Evolutionary conservation across 1,284 basidiomycete species (phyloP).

Genomic region (Stygiomarasmius scandens): DNA sequence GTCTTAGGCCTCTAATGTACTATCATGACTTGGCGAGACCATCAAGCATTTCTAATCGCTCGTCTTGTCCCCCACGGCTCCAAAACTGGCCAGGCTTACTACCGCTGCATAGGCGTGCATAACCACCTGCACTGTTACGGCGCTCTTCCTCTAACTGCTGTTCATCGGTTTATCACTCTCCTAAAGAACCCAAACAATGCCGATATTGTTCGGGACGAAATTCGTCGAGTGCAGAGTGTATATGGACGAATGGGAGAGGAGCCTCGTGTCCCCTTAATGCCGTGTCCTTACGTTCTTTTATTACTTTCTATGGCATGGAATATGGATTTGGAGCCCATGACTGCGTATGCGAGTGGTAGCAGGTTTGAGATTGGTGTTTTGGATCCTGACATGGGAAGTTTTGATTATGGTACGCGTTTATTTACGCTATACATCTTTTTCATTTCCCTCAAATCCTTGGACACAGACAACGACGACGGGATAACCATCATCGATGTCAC

Average conservation of each 20-base stretch:
- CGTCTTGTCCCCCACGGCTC: slow-evolving; percentile 21
- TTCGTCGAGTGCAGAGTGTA: slow-evolving; percentile 28
- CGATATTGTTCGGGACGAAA: slow-evolving; percentile 36
- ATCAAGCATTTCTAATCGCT: slow-evolving; percentile 22
- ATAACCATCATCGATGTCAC: slow-evolving; percentile 45
- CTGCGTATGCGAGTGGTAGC: slow-evolving; percentile 15
- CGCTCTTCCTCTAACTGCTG: slow-evolving; percentile 29
- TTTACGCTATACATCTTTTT: too few relatives aligned
- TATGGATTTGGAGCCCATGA: slow-evolving; percentile 21
- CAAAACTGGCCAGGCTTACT: slow-evolving; percentile 21
- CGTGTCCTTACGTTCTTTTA: slow-evolving; percentile 33
- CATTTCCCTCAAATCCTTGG: too few relatives aligned
- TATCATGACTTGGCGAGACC: slow-evolving; percentile 23
- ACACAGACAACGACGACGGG: slow-evolving; percentile 47
- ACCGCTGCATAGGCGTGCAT: slow-evolving; percentile 40
- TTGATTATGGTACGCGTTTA: slow-evolving; percentile 27
- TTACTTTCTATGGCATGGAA: slow-evolving; percentile 27
- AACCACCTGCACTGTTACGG: slow-evolving; percentile 44
- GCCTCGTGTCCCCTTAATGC: slow-evolving; percentile 21
- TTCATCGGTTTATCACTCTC: slow-evolving; percentile 35
- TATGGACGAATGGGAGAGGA: slow-evolving; percentile 21
- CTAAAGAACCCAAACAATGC: slow-evolving; percentile 37
- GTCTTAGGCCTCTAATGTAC: too few relatives aligned
- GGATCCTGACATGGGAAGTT: slow-evolving; percentile 30
- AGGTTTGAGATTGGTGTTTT: slow-evolving; percentile 17